phyloP scores from a whole-genome alignment of 2,329 filamentous ascomycete species.

The Pseudomassariella vexata region DNA sequence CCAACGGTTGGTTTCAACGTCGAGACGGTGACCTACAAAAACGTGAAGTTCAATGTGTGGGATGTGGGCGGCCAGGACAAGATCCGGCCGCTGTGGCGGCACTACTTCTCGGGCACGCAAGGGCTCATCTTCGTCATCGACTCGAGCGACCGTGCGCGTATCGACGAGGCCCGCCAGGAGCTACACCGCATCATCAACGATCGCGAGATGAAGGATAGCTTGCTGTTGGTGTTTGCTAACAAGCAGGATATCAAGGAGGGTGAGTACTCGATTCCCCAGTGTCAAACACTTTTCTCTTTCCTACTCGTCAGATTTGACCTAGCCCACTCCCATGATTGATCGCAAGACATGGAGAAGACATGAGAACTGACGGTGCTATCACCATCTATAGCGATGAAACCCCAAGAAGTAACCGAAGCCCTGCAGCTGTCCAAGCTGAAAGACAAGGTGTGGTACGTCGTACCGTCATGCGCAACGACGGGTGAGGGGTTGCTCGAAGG shows the following conservation, averaged over 20 bases:
- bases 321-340: not conserved
- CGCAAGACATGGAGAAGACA: not conserved
- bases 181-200: slow-evolving; percentile 97
- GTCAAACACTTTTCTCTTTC: slow-evolving; percentile 1
- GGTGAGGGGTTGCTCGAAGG: slow-evolving; percentile 79
- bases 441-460: slow-evolving; percentile 81
- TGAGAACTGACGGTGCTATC: too few species aligned
- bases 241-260: slow-evolving; percentile 92
- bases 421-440: slow-evolving; percentile 72
- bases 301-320: not conserved
- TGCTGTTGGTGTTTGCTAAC: slow-evolving; percentile 95
- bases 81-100: slow-evolving; percentile 93
- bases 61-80: slow-evolving; percentile 99
- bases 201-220: slow-evolving; percentile 92
- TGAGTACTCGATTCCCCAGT: slow-evolving; percentile 30
- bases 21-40: slow-evolving; percentile 98
- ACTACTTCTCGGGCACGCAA: slow-evolving; percentile 96
- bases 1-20: slow-evolving; percentile 99
- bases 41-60: slow-evolving; percentile 99
- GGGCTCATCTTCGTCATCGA: slow-evolving; percentile 98
- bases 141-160: slow-evolving; percentile 83
- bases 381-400: slow-evolving; percentile 62
- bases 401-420: slow-evolving; percentile 71
- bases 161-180: slow-evolving; percentile 90
- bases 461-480: slow-evolving; percentile 75